Evolutionary conservation across 169 alveolate genomes (phyloP), one percentile per base, ranked within the genome.

Genomic region (Ophryocystis elektroscirrha): DNA sequence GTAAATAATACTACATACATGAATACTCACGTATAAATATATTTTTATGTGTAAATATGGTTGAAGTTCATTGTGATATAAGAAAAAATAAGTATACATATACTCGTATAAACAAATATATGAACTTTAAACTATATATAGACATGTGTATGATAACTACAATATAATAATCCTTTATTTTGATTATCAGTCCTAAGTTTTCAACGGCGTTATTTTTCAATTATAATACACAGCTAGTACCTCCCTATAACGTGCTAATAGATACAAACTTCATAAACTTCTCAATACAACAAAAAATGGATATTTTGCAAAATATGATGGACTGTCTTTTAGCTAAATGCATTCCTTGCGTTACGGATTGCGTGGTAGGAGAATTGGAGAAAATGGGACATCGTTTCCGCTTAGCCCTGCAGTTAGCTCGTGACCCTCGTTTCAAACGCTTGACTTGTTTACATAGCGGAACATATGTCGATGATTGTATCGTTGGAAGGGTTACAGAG

Each of bases 261-360:
- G 99, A 94, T 73, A 94, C 99, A 2, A 94, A 94, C 84, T 94
- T 94, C 73, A 79, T 94, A 48, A 94, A 91, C 75, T 87, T 92
- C 59, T 85, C 97, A 30, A 89, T 94, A 56, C 96, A 89, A 62
- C 78, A 88, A 74, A 93, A 88, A 71, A 69, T 89, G 30, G 99
- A 90, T 62, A 82, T 89, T 32, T 73, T 89, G 53, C 76, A 86
- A 71, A 84, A 87, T 28, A 75, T 90, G 71, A 82, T 89, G 84
- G 96, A 90, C 61, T 84, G 94, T 42, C 73, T 93, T 29, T 66
- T 90, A 37, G 96, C 97, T 41, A 93, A 93, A 65, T 73, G 59
- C 45, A 70, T 84, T 48, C 94, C 95, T 1, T 85, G 88, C 61
- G 84, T 93, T 19, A 84, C 97, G 9, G 99, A 93, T 70, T 93